Conservation (phyloP, 2,329 filamentous ascomycete genomes). For the Thielaviopsis ethacetica region DNA sequence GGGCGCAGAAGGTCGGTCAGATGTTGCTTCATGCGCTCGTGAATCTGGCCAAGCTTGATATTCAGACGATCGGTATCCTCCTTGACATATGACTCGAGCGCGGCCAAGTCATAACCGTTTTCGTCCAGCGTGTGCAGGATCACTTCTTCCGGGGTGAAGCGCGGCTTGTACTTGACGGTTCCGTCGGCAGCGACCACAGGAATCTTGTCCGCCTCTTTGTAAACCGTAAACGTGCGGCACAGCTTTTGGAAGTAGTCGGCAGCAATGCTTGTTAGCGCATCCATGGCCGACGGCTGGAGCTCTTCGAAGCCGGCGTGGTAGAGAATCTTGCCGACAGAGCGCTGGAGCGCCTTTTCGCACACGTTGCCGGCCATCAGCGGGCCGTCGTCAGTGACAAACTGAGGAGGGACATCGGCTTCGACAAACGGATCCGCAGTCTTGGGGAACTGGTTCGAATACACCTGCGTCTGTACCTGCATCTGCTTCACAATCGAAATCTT, state of each 20-base stretch:
- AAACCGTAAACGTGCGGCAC: constrained; percentile 61
- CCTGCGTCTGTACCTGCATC: constrained; percentile 96
- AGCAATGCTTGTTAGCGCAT: constrained; percentile 77
- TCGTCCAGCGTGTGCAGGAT: constrained; percentile 73
- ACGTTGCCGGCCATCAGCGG: constrained; percentile 73
- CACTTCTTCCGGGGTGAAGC: constrained; percentile 71
- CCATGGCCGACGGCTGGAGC: constrained; percentile 84
- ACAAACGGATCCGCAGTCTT: constrained; percentile 87
- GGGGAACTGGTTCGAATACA: constrained; percentile 95
- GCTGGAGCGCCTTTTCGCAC: constrained; percentile 69
- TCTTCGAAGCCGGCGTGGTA: constrained; percentile 96
- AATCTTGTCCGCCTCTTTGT: constrained; percentile 53
- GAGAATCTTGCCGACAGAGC: constrained; percentile 85
- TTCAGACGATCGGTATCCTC: constrained; percentile 84
- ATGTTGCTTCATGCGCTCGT: constrained; percentile 89
- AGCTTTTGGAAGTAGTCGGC: constrained; percentile 82
- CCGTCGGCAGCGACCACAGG: constrained; percentile 36
- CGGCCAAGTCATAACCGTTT: constrained; percentile 66
- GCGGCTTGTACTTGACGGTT: constrained; percentile 30
- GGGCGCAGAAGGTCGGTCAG: constrained; percentile 86
- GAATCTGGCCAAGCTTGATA: constrained; percentile 63
- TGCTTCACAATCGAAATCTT: constrained; percentile 98
- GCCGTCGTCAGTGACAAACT: constrained; percentile 77
- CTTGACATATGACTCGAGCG: constrained; percentile 71
- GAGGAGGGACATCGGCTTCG: constrained; percentile 74